Evolutionary conservation across 192 early-diverging fungal species (phyloP).

Genomic region (Coemansia sp.): DNA sequence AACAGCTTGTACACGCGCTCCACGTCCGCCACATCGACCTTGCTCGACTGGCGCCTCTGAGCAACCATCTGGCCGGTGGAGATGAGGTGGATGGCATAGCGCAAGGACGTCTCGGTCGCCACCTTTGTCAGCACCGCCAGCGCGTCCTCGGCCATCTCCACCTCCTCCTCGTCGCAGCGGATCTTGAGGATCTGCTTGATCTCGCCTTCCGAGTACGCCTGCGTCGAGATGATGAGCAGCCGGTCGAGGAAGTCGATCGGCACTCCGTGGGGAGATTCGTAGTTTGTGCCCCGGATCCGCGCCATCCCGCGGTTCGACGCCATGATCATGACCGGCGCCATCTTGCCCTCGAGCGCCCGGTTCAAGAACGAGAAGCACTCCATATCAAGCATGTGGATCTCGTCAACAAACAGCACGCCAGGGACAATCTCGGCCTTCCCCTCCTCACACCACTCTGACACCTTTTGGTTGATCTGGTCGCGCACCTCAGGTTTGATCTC

Average conservation of each 20-base stretch:
- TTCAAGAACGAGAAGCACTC: constrained; percentile 99
- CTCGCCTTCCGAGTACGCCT: constrained; percentile 78
- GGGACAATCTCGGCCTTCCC: constrained; percentile 98
- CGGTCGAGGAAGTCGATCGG: constrained; percentile 95
- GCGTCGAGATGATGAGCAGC: constrained; percentile 89
- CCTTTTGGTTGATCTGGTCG: constrained; percentile 96
- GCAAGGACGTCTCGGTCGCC: constrained; percentile 86
- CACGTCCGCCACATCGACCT: constrained; percentile 92
- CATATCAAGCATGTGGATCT: constrained; percentile 99
- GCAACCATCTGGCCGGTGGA: constrained; percentile 89
- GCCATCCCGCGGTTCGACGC: constrained; percentile 97
- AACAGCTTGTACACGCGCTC: constrained; percentile 92
- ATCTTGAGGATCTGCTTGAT: constrained; percentile 85
- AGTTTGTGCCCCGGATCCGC: constrained; percentile 92
- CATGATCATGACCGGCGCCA: constrained; percentile 99
- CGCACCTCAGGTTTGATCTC: constrained; percentile 97
- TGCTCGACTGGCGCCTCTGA: constrained; percentile 76
- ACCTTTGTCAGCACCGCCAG: constrained; percentile 80
- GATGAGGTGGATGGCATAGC: constrained; percentile 95
- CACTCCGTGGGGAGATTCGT: constrained; percentile 94
- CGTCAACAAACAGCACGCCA: constrained; percentile 95
- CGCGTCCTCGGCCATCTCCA: constrained; percentile 85
- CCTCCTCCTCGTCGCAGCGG: constrained; percentile 88
- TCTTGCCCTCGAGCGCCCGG: constrained; percentile 89
- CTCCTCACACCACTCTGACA: constrained; percentile 97